Evolutionary conservation across 257 asterid genomes (phyloP).

Genomic region (Solanum tarapatanum): DNA sequence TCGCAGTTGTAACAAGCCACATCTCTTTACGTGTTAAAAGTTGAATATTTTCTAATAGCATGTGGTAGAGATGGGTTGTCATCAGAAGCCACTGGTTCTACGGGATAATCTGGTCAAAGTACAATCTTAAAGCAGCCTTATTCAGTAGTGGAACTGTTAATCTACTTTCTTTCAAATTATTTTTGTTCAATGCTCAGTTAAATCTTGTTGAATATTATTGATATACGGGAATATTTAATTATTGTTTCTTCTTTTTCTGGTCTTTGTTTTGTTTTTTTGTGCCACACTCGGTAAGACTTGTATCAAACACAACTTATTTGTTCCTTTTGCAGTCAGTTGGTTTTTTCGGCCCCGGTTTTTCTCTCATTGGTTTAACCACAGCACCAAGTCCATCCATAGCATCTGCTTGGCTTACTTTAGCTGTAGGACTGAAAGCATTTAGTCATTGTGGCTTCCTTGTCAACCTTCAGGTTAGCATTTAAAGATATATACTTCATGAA

Average conservation of each 20-base stretch:
- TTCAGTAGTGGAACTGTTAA: background rate
- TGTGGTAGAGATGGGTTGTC: background rate
- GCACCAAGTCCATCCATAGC: slow-evolving; percentile 69
- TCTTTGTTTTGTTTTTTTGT: background rate
- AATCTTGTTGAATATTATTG: background rate
- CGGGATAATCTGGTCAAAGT: background rate
- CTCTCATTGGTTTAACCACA: slow-evolving; percentile 70
- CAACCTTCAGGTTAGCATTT: slow-evolving; percentile 69
- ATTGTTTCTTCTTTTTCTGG: background rate
- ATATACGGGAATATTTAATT: background rate
- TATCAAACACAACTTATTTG: background rate
- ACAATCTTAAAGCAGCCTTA: background rate
- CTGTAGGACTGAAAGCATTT: slow-evolving; percentile 90
- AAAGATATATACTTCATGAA: slow-evolving; percentile 1
- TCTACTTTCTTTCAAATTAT: background rate
- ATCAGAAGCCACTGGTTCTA: background rate
- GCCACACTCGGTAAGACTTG: background rate
- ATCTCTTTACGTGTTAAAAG: background rate
- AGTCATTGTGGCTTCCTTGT: slow-evolving; percentile 98
- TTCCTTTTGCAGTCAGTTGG: slow-evolving; percentile 63
- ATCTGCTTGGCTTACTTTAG: slow-evolving; percentile 91
- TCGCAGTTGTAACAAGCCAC: background rate
- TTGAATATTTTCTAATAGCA: background rate
- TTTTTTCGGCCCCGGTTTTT: slow-evolving; percentile 67
- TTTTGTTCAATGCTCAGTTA: background rate